Conservation (phyloP, 2,329 filamentous ascomycete genomes). For the Madurella fahalii region DNA sequence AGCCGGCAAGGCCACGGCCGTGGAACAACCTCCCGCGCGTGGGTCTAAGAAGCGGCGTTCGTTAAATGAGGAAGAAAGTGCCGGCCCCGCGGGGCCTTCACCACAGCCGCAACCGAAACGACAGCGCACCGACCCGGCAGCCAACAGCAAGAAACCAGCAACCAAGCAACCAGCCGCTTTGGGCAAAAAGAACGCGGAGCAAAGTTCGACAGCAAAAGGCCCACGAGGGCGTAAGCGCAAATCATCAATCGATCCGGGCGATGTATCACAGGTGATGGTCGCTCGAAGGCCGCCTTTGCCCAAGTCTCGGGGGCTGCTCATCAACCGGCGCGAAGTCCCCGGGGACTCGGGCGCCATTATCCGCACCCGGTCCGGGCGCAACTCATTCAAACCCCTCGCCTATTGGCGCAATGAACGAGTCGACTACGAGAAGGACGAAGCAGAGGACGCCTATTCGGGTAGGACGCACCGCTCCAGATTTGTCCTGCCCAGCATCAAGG, state of each 20-base stretch:
- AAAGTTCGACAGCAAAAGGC: conserved; percentile 9
- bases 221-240: conserved; percentile 31
- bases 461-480: conserved; percentile 43
- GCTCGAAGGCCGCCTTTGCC: conserved; percentile 54
- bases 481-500: conserved; percentile 67
- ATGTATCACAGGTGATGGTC: conserved; percentile 44
- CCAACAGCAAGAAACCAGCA: conserved; percentile 19
- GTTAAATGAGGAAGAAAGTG: conserved; percentile 26
- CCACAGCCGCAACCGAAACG: conserved; percentile 24
- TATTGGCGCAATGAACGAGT: conserved; percentile 84
- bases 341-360: conserved; percentile 46
- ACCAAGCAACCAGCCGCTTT: conserved; percentile 24
- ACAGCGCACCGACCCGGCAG: conserved; percentile 16
- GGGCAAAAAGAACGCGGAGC: not conserved
- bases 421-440: conserved; percentile 61
- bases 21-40: conserved; percentile 16
- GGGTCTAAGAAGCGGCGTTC: conserved; percentile 24
- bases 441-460: conserved; percentile 41
- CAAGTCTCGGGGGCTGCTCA: conserved; percentile 51
- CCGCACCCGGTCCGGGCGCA: conserved; percentile 70
- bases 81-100: conserved; percentile 17
- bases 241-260: conserved; percentile 41
- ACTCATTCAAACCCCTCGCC: conserved; percentile 71
- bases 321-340: conserved; percentile 41
- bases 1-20: conserved; percentile 23